Base-by-base conservation (phyloP, 768 basidiomycete genomes). In the Mycena sanguinolenta region DNA sequence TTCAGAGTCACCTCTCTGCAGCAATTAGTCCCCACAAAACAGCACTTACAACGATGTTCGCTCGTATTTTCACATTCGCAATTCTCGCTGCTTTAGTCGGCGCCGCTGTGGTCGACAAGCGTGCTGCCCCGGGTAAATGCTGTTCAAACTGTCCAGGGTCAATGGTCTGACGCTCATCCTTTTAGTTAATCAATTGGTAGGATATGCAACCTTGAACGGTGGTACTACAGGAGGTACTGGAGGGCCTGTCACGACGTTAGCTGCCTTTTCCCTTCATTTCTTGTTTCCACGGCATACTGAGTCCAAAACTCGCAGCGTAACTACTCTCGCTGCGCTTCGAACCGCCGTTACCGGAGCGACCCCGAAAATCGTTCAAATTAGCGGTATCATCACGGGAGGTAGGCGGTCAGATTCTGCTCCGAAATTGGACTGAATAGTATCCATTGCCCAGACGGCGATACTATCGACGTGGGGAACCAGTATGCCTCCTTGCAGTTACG, bases 201-300 rank as follows among this genome's bases (percentile, higher is more conserved):
- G 71, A 7, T 73, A 61, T 58, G 71, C 71, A 23, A 73, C 71
- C 50, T 62, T 58, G 54, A 73, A 73, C 38, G 71, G 71, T 3
- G 71, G 71, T n/a, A 73, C 71, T 0, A 69, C 67, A 8, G 71
- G 71, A 34, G 71, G 71, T 39, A 53, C 67, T n/a, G 67, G 67
- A 1, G 71, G 71, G 3, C 16, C 67, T n/a, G 69, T 67, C n/a
- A 69, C 67, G 23, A 73, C 71, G 71, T n/a, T n/a, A n/a, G n/a
- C n/a, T n/a, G n/a, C n/a, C n/a, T n/a, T n/a, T n/a, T n/a, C n/a
- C n/a, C n/a, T n/a, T n/a, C n/a, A n/a, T n/a, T n/a, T n/a, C n/a
- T n/a, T n/a, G n/a, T n/a, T n/a, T n/a, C n/a, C n/a, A n/a, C n/a
- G n/a, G n/a, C n/a, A n/a, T n/a, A n/a, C n/a, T n/a, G n/a, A n/a